Conservation (phyloP, 306 rosid species). For the Notholithocarpus densiflorus region DNA sequence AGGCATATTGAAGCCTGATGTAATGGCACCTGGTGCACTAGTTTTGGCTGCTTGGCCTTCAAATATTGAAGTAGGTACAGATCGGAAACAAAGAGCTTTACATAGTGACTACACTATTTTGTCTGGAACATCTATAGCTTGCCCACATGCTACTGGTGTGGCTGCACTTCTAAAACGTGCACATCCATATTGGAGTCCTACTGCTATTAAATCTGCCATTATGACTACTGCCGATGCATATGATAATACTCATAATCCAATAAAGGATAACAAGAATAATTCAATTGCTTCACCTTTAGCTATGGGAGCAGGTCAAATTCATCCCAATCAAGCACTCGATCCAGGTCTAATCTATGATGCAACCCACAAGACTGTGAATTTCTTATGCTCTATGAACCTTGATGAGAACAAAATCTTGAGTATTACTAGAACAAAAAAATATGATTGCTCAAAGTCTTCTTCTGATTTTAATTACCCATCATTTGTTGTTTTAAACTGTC, state of each 20-base stretch:
- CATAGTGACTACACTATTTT: background rate
- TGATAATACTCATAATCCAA: conserved; percentile 16
- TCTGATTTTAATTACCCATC: conserved; percentile 53
- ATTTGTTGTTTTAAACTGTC: conserved; percentile 23
- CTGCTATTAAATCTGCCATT: conserved; percentile 9
- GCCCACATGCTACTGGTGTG: conserved; percentile 1
- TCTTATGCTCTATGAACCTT: conserved; percentile 33
- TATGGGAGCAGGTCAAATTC: conserved; percentile 49
- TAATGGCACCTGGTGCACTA: background rate
- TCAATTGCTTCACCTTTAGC: conserved; percentile 40
- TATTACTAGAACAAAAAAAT: conserved; percentile 35
- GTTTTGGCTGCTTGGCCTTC: background rate
- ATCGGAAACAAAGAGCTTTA: background rate
- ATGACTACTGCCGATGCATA: background rate
- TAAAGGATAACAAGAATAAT: conserved; percentile 25
- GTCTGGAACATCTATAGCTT: conserved; percentile 5
- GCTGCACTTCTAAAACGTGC: conserved; percentile 11
- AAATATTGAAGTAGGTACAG: background rate
- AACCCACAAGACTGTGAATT: conserved; percentile 47
- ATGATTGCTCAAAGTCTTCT: conserved; percentile 36
- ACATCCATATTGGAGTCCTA: conserved; percentile 16
- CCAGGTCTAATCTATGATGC: conserved; percentile 55
- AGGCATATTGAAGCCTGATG: conserved; percentile 9
- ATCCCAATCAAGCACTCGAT: conserved; percentile 49
- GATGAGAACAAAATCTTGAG: conserved; percentile 28